Percentiles rank a stretch among this genome's conserved stretches.
Conservation (phyloP, 202 grass and related monocot genomes). For the Zizania palustris region DNA sequence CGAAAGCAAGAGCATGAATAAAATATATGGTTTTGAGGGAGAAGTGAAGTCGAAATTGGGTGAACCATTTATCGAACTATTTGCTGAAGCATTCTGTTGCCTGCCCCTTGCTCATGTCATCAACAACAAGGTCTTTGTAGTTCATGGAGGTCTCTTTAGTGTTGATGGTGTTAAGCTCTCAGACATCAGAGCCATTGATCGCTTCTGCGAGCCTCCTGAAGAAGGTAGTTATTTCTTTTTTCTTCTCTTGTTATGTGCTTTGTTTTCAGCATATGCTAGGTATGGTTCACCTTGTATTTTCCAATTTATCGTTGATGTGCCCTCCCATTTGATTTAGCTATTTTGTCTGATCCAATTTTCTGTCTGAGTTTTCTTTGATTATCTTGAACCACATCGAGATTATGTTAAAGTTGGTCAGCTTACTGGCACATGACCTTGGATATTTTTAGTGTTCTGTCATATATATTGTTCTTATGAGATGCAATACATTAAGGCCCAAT, state of each 20-base stretch:
- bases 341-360: slow-evolving; percentile 14
- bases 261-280: not conserved
- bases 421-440: slow-evolving; percentile 1
- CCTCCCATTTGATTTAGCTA: not conserved
- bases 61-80: slow-evolving; percentile 86
- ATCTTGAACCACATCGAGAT: not conserved
- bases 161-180: slow-evolving; percentile 95
- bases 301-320: not conserved
- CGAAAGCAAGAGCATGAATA: slow-evolving; percentile 98
- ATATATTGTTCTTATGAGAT: slow-evolving; percentile 2
- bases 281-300: not conserved
- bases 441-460: not conserved
- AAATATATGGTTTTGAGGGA: slow-evolving; percentile 88
- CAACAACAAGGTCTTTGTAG: slow-evolving; percentile 77
- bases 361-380: not conserved
- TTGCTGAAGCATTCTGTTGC: slow-evolving; percentile 89
- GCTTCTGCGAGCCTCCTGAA: slow-evolving; percentile 90
- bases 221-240: slow-evolving; percentile 63
- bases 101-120: slow-evolving; percentile 92
- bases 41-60: slow-evolving; percentile 86
- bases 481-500: not conserved
- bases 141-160: slow-evolving; percentile 97
- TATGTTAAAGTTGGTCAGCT: not conserved
- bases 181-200: slow-evolving; percentile 85
- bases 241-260: not conserved